phyloP scores from a whole-genome alignment of 2,329 filamentous ascomycete genomes.

The Periconia sp. region DNA sequence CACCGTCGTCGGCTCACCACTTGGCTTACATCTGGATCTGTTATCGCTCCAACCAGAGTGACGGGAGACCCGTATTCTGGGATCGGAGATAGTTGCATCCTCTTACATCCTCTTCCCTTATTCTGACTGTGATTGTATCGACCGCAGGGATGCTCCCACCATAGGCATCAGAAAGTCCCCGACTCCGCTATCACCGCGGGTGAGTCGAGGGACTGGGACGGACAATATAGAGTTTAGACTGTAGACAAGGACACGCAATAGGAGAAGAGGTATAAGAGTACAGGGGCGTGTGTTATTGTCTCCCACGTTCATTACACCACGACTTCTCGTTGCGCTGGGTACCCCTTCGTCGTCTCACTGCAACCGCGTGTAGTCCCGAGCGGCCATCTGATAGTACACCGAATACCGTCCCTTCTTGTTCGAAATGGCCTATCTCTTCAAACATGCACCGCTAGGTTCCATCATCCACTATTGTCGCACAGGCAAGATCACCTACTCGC shows the following conservation, averaged over 20 bases:
- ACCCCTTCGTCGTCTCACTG: no score
- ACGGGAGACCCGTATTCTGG: not conserved
- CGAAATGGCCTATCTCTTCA: slow-evolving; percentile 5
- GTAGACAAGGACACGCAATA: not conserved
- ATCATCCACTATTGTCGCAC: not conserved
- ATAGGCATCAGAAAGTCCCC: not conserved
- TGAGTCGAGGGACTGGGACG: not conserved
- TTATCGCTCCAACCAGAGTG: not conserved
- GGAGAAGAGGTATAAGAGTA: not conserved
- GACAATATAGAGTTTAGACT: not conserved
- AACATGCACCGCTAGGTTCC: slow-evolving; percentile 6
- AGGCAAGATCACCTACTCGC: slow-evolving; percentile 3
- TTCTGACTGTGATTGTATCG: no score
- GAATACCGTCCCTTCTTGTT: not conserved
- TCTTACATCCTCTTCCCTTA: no score
- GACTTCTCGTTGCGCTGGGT: no score
- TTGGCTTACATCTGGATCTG: no score
- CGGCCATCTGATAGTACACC: not conserved
- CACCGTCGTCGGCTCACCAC: no score
- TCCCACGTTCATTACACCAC: no score
- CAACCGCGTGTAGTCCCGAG: no score
- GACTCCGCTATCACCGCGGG: not conserved
- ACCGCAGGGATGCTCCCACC: not conserved
- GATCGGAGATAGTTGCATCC: not conserved
- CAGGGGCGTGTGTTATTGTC: not conserved